Evolutionary conservation across 805 yeast species (phyloP).

Genomic region (Suhomyces canberraensis): DNA sequence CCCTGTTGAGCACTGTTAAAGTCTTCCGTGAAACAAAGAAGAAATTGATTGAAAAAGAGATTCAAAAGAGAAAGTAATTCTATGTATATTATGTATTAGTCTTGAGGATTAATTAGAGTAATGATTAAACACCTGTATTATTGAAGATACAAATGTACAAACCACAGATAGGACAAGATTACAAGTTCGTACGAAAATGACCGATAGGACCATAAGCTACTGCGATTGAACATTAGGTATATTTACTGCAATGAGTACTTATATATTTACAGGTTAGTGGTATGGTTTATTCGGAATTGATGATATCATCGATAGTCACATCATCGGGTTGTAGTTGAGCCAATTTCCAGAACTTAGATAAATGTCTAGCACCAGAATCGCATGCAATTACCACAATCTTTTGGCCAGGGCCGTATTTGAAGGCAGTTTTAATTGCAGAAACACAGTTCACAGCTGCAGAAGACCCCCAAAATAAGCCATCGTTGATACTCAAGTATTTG

Average conservation of each 20-base stretch:
- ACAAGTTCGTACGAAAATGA: too few species aligned
- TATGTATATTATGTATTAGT: neutral
- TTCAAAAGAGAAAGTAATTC: neutral
- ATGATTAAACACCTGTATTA: too few species aligned
- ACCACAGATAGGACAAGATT: too few species aligned
- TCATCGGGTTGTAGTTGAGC: slow-evolving; percentile 43
- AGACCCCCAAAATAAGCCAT: slow-evolving; percentile 89
- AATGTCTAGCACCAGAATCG: slow-evolving; percentile 87
- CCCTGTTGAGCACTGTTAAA: slow-evolving; percentile 35
- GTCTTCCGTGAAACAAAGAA: slow-evolving; percentile 38
- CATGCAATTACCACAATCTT: slow-evolving; percentile 82
- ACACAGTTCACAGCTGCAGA: slow-evolving; percentile 94
- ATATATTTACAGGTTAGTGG: too few species aligned
- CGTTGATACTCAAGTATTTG: slow-evolving; percentile 69
- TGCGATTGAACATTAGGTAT: too few species aligned
- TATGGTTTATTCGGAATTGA: too few species aligned
- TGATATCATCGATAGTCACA: slow-evolving; percentile 29
- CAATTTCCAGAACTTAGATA: slow-evolving; percentile 87
- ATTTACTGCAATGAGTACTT: too few species aligned
- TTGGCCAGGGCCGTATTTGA: slow-evolving; percentile 52
- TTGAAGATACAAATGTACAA: too few species aligned
- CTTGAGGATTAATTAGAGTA: neutral
- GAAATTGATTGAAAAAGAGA: slow-evolving; percentile 16
- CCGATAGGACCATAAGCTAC: too few species aligned
- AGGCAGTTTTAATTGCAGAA: slow-evolving; percentile 64